phyloP scores from a whole-genome alignment of 768 basidiomycete species.

The Nidularia pulvinata region DNA sequence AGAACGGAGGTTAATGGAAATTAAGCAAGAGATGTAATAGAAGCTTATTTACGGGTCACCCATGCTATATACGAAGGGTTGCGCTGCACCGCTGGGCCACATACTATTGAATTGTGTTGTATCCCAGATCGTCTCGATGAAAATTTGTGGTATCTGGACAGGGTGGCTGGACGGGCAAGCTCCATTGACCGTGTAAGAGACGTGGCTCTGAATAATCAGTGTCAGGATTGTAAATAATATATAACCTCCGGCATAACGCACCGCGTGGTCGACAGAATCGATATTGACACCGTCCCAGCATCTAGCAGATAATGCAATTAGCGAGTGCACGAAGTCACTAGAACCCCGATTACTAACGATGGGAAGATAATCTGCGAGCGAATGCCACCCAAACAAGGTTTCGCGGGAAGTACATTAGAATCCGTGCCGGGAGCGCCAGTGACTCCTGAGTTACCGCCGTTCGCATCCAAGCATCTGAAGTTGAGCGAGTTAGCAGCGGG shows the following conservation, averaged over 20 bases:
- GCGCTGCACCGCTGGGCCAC: slow-evolving; percentile 12
- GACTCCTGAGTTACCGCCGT: slow-evolving; percentile 11
- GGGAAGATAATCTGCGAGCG: slow-evolving; percentile 16
- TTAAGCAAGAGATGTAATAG: background rate
- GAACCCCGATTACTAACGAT: slow-evolving; percentile 1
- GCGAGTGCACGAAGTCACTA: background rate
- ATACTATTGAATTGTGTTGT: slow-evolving; percentile 15
- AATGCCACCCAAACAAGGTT: slow-evolving; percentile 13
- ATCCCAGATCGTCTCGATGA: slow-evolving; percentile 15
- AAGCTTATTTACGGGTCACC: slow-evolving; percentile 11
- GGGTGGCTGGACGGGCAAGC: slow-evolving; percentile 13
- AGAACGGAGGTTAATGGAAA: background rate
- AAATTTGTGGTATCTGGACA: slow-evolving; percentile 10
- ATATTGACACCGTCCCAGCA: slow-evolving; percentile 18
- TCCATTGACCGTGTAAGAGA: slow-evolving; percentile 10
- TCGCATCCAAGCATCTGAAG: slow-evolving; percentile 14
- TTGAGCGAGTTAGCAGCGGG: slow-evolving; percentile 11
- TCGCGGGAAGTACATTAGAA: slow-evolving; percentile 8
- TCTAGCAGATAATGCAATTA: slow-evolving; percentile 1
- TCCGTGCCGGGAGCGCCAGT: slow-evolving; percentile 11
- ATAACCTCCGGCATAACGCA: background rate
- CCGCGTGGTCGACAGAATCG: slow-evolving; percentile 13
- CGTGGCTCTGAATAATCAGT: slow-evolving; percentile 9
- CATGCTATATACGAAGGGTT: slow-evolving; percentile 14
- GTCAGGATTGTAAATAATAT: background rate